Conservation (phyloP, 1,284 basidiomycete species). For the Takashimella tepidaria region DNA sequence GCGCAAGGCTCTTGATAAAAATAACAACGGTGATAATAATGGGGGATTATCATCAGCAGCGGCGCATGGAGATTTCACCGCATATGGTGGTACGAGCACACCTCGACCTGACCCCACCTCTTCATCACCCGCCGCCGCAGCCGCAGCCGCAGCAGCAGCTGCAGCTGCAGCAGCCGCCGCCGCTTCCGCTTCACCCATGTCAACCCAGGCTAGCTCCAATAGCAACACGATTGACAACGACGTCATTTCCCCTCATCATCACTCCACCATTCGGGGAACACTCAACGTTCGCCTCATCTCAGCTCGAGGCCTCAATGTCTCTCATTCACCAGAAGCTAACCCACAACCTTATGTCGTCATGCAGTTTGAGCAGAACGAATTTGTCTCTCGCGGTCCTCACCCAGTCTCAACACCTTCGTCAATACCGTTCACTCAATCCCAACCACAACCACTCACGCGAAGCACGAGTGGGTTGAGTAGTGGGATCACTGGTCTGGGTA, state of each 20-base stretch:
- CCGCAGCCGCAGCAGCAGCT: conserved; percentile 28
- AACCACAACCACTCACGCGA: conserved; percentile 35
- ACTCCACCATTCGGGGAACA: conserved; percentile 55
- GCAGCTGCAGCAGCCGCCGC: conserved; percentile 24
- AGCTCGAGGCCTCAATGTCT: conserved; percentile 77
- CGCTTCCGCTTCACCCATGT: conserved; percentile 32
- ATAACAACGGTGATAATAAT: conserved; percentile 18
- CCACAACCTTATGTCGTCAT: conserved; percentile 89
- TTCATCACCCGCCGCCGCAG: conserved; percentile 36
- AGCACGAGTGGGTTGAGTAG: conserved; percentile 55
- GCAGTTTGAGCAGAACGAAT: conserved; percentile 99
- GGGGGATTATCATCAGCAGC: conserved; percentile 7
- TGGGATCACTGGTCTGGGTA: conserved; percentile 50
- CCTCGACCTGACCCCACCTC: conserved; percentile 19
- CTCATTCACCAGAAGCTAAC: conserved; percentile 53
- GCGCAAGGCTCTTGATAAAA: conserved; percentile 35
- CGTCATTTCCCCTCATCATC: not conserved
- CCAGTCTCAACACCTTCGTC: conserved; percentile 32
- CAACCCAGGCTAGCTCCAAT: conserved; percentile 8
- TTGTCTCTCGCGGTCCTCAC: conserved; percentile 80
- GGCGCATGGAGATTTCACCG: not conserved
- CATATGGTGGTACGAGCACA: conserved; percentile 31
- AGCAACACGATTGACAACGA: not conserved
- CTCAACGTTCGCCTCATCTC: conserved; percentile 93
- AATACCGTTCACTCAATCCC: conserved; percentile 41